Conservation (phyloP, 306 rosid genomes). For the Sphenostylis stenocarpa region DNA sequence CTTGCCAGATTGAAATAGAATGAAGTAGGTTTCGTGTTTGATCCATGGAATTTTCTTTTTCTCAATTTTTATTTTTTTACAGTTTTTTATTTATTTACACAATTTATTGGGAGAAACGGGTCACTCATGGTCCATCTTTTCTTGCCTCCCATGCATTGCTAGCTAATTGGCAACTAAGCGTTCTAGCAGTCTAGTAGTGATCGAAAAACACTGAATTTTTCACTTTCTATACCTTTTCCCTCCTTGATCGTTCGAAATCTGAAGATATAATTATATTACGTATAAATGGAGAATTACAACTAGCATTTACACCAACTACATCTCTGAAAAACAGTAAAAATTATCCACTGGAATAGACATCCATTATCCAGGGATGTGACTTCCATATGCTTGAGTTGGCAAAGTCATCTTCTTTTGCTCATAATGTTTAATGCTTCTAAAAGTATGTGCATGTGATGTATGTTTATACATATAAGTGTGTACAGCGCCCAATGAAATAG, state of each 20-base stretch:
- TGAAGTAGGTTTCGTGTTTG: slow-evolving; percentile 63
- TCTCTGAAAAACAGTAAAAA: slow-evolving; percentile 48
- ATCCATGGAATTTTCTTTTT: slow-evolving; percentile 40
- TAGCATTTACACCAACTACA: slow-evolving; percentile 55
- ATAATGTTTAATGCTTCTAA: slow-evolving; percentile 50
- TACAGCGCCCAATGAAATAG: slow-evolving; percentile 43
- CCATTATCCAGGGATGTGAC: slow-evolving; percentile 61
- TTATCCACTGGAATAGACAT: slow-evolving; percentile 54
- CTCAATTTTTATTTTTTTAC: neutral
- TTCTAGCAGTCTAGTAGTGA: slow-evolving; percentile 8
- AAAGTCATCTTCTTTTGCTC: slow-evolving; percentile 33
- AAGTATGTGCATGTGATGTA: slow-evolving; percentile 56
- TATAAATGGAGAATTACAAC: slow-evolving; percentile 44
- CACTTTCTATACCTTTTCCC: slow-evolving; percentile 30
- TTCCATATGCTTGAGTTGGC: slow-evolving; percentile 39
- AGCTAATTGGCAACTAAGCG: slow-evolving; percentile 34
- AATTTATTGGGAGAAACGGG: slow-evolving; percentile 38
- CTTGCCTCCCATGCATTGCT: slow-evolving; percentile 45
- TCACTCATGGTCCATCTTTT: slow-evolving; percentile 37
- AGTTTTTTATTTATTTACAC: neutral
- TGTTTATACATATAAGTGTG: slow-evolving; percentile 37
- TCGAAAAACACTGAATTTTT: slow-evolving; percentile 13
- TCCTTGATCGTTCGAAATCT: neutral
- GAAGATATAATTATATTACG: slow-evolving; percentile 19
- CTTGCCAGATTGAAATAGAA: slow-evolving; percentile 67